Conservation (phyloP, 2,329 filamentous ascomycete genomes). For the Colletotrichum coccodes region DNA sequence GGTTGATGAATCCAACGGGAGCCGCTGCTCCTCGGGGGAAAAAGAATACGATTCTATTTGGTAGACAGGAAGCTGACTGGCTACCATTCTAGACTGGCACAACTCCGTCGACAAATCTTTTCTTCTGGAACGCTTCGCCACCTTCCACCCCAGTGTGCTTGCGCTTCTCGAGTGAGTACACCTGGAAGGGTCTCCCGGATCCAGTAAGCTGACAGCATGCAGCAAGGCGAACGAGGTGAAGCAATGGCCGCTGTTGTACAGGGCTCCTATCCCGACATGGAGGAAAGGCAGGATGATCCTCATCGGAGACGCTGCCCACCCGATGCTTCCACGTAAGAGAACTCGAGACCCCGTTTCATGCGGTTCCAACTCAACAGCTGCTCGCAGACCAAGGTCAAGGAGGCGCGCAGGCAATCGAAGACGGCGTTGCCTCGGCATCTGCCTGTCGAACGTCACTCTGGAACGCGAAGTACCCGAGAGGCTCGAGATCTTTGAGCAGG, state of each 20-base stretch:
- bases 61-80: not conserved
- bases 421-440: constrained; percentile 45
- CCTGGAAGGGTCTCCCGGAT: not conserved
- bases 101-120: constrained; percentile 39
- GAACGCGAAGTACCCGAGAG: constrained; percentile 36
- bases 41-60: no score
- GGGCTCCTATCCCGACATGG: constrained; percentile 45
- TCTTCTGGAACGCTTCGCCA: constrained; percentile 40
- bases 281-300: constrained; percentile 43
- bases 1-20: not conserved
- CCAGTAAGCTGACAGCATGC: not conserved
- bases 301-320: constrained; percentile 50
- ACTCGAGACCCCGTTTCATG: not conserved
- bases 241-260: constrained; percentile 48
- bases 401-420: constrained; percentile 47
- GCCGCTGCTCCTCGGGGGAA: no score
- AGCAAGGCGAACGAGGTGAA: constrained; percentile 48
- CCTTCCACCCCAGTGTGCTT: constrained; percentile 40
- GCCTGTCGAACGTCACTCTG: constrained; percentile 37
- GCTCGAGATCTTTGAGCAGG: constrained; percentile 37
- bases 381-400: constrained; percentile 49
- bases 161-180: constrained; percentile 40
- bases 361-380: constrained; percentile 9
- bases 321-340: constrained; percentile 48
- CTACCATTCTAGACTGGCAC: constrained; percentile 22